A percentile compares a stretch with the other conserved stretches of the same genome.
Conservation (phyloP, 495 filamentous ascomycete species). For the Acidomyces sp. region DNA sequence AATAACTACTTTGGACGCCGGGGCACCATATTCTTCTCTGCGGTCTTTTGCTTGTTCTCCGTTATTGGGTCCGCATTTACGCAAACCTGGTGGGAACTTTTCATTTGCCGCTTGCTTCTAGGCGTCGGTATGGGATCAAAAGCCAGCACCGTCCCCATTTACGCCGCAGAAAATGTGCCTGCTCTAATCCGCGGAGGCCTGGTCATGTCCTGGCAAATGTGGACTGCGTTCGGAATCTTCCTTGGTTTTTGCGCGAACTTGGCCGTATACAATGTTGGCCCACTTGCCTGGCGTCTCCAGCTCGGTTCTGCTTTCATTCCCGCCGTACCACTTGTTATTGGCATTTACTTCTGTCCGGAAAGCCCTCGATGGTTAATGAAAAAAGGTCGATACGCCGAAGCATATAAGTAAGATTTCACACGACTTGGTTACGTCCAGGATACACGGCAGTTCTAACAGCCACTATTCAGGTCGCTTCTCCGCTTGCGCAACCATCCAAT, state of each 20-base stretch:
- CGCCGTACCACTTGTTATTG: conserved; percentile 49
- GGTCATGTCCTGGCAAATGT: conserved; percentile 80
- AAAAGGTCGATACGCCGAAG: conserved; percentile 40
- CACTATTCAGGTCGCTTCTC: conserved; percentile 8
- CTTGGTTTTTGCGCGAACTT: conserved; percentile 57
- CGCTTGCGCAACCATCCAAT: conserved; percentile 48
- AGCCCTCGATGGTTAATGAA: conserved; percentile 44
- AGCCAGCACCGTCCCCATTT: conserved; percentile 44
- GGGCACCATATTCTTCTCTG: conserved; percentile 68
- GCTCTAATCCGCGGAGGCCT: conserved; percentile 41
- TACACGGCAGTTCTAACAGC: conserved; percentile 15
- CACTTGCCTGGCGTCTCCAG: conserved; percentile 56
- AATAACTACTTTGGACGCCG: conserved; percentile 70
- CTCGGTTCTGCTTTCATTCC: conserved; percentile 67
- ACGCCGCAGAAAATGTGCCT: conserved; percentile 44
- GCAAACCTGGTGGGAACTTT: conserved; percentile 40
- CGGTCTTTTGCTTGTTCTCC: conserved; percentile 47
- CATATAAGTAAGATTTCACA: no score
- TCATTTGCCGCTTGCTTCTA: conserved; percentile 43
- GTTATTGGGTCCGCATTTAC: conserved; percentile 22
- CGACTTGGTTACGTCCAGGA: no score
- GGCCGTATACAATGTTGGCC: conserved; percentile 38
- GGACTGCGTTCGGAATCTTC: conserved; percentile 60
- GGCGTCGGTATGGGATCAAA: conserved; percentile 50
- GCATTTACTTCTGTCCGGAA: conserved; percentile 56